Percentiles rank a stretch among this genome's conserved stretches.
phyloP scores from a whole-genome alignment of 75 land plant species.

The Pseudotsuga menziesii region DNA sequence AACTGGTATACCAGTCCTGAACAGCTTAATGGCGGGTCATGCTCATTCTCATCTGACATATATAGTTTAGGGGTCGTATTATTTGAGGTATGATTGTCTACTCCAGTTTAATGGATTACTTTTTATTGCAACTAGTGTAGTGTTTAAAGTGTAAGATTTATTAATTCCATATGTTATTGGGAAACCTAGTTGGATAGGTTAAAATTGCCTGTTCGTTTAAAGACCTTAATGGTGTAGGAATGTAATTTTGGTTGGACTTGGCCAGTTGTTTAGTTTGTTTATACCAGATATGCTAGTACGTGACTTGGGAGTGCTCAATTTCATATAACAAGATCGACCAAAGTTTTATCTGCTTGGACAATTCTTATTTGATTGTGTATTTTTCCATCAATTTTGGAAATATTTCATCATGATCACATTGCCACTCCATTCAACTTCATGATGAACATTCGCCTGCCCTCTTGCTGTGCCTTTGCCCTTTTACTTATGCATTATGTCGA shows the following conservation, averaged over 20 bases:
- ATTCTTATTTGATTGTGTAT: too few relatives aligned
- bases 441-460: not conserved
- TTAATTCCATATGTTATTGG: too few relatives aligned
- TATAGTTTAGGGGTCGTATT: slow-evolving; percentile 73
- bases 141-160: not conserved
- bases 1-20: slow-evolving; percentile 82
- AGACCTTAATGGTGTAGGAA: too few relatives aligned
- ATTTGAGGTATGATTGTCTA: slow-evolving; percentile 55
- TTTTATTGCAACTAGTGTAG: not conserved
- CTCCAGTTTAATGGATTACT: not conserved
- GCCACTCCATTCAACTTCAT: not conserved
- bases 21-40: slow-evolving; percentile 30
- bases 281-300: too few relatives aligned
- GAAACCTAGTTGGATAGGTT: too few relatives aligned
- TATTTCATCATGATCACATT: not conserved
- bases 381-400: not conserved
- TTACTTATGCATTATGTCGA: not conserved
- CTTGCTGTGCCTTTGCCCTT: not conserved
- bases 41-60: slow-evolving; percentile 56
- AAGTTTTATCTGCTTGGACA: too few relatives aligned
- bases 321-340: too few relatives aligned
- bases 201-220: too few relatives aligned
- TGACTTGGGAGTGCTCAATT: too few relatives aligned
- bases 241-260: too few relatives aligned
- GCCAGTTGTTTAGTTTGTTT: too few relatives aligned